Evolutionary conservation across 169 alveolate genomes (phyloP), one percentile per base, ranked within the genome.

Genomic region (Plasmodium relictum): DNA sequence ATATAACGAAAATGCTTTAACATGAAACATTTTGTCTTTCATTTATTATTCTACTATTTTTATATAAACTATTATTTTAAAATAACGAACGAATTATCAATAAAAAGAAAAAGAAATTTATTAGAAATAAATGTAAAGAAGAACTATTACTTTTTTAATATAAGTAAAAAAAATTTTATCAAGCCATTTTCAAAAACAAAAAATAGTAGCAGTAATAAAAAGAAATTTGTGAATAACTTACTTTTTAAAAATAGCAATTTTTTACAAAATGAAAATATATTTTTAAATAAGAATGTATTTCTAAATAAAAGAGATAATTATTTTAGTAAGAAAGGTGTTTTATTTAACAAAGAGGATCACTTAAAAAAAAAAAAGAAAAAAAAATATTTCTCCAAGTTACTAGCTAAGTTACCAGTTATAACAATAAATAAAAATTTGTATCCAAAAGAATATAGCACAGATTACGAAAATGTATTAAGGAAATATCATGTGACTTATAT

Each of bases 391-490:
- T 65, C 56, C 22, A 66, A 44, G 10, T 20, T 80, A 20, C 26
- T 37, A 12, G 90, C 90, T 12, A 80, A 80, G 39, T 62, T 80
- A 68, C 90, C 90, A n/a, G 90, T 80, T 10, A 44, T 80, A 24
- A 80, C 90, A 0, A 59, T 80, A 44, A 56, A 80, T 48, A 80
- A 37, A 72, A 80, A 80, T 22, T 45, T 80, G 3, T 80, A 54
- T 61, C 90, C 90, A 31, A 80, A 50, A 61, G 90, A 80, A 31
- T 66, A 68, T 18, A 80, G 90, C 31, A 80, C 90, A 52, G 96
- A 94, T 68, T 94, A 94, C 63, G 96, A 94, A 61, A 86, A 91
- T 24, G 74, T 94, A 20, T 71, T 94, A 18, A 54, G 96, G 65
- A 76, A 88, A 22, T 94, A 69, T 80, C 85, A 92, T 31, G 95